phyloP scores from a whole-genome alignment of 2,329 filamentous ascomycete species.

The Leptographium wingfieldii region DNA sequence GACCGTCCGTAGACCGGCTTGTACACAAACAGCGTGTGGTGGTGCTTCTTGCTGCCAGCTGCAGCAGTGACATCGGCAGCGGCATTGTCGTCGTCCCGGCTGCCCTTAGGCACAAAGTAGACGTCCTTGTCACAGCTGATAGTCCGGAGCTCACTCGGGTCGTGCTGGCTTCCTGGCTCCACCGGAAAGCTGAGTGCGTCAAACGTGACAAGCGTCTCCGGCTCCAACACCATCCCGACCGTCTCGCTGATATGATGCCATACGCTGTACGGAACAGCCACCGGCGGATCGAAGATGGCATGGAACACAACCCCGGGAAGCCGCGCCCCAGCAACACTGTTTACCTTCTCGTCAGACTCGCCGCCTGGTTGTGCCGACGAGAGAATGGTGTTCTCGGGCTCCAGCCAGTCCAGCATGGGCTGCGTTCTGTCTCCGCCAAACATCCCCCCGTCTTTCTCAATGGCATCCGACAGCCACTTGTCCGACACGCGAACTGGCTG shows the following conservation, averaged over 20 bases:
- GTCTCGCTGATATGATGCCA: conserved; percentile 50
- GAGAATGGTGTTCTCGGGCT: conserved; percentile 44
- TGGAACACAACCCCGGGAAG: conserved; percentile 63
- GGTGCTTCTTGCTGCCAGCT: conserved; percentile 25
- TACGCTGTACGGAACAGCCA: conserved; percentile 53
- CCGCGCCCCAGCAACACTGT: conserved; percentile 32
- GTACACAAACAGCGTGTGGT: conserved; percentile 54
- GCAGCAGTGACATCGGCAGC: conserved; percentile 14
- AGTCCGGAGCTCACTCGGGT: conserved; percentile 44
- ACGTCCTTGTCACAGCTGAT: conserved; percentile 38
- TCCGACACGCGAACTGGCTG: conserved; percentile 57
- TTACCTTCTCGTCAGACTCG: conserved; percentile 6
- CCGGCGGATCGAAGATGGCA: conserved; percentile 60
- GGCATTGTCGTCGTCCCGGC: neutral
- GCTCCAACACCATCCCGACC: conserved; percentile 33
- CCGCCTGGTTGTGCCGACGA: neutral
- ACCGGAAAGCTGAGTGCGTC: conserved; percentile 47
- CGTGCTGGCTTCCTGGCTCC: conserved; percentile 32
- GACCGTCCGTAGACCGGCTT: conserved; percentile 60
- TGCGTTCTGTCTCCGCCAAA: conserved; percentile 17
- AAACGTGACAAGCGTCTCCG: conserved; percentile 34
- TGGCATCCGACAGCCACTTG: conserved; percentile 56
- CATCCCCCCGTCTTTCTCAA: conserved; percentile 42
- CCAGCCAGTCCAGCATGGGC: conserved; percentile 53
- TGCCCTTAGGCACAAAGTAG: conserved; percentile 17